Percentiles rank a stretch among this genome's conserved stretches.
Evolutionary conservation across 768 basidiomycete species (phyloP).

Genomic region (Termitomyces sp.): DNA sequence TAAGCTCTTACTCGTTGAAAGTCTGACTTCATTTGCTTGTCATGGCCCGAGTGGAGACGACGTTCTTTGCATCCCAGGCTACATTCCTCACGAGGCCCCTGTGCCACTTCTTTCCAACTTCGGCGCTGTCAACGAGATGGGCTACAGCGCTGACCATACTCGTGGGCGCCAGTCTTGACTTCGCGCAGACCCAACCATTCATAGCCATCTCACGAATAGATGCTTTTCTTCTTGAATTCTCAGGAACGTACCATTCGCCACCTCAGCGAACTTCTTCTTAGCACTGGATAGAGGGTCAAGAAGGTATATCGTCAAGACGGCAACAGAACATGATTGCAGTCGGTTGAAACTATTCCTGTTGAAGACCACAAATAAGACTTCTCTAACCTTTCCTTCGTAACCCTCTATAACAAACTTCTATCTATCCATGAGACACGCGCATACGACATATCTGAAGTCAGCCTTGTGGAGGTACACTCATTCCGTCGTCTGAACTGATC

Average conservation of each 20-base stretch:
- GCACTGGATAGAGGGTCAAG: neutral
- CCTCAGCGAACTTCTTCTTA: conserved; percentile 11
- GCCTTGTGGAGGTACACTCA: no score
- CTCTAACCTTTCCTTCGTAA: no score
- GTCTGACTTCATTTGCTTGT: conserved; percentile 2
- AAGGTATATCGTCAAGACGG: neutral
- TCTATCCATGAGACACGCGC: no score
- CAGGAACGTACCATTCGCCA: conserved; percentile 32
- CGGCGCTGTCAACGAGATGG: conserved; percentile 30
- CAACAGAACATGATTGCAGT: neutral
- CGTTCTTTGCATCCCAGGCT: conserved; percentile 18
- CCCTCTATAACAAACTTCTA: no score
- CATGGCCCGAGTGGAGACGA: conserved; percentile 1
- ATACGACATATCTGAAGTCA: no score
- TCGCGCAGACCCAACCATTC: neutral
- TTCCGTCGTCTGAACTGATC: no score
- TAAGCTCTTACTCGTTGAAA: conserved; percentile 3
- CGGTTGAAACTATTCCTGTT: neutral
- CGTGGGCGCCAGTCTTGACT: conserved; percentile 17
- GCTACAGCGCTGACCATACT: conserved; percentile 28
- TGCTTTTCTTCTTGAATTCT: conserved; percentile 31
- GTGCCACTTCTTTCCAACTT: conserved; percentile 33
- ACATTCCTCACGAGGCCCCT: conserved; percentile 9
- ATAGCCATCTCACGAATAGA: conserved; percentile 18
- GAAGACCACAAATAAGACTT: no score